Conservation (phyloP, 768 basidiomycete species). For the Fistulinella prunicolor region DNA sequence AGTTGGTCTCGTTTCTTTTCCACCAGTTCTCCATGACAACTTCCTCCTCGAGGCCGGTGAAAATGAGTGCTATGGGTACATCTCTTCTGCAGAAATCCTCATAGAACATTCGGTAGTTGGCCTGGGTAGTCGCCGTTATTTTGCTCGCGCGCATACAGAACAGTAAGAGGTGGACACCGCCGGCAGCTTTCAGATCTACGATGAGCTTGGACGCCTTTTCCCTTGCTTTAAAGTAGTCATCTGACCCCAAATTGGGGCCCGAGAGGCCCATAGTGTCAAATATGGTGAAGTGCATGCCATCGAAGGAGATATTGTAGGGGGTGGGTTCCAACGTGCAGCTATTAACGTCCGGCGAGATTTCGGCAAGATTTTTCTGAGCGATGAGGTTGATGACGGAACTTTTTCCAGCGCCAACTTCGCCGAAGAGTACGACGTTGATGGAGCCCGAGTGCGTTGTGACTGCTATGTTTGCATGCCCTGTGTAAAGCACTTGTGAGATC, state of each 20-base stretch:
- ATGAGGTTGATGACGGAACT: constrained; percentile 33
- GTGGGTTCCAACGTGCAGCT: constrained; percentile 37
- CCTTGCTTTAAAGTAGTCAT: constrained; percentile 27
- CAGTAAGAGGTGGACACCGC: constrained; percentile 42
- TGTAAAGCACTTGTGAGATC: constrained; percentile 6
- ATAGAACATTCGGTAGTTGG: constrained; percentile 40
- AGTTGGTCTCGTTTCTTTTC: constrained; percentile 23
- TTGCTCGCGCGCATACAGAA: constrained; percentile 41
- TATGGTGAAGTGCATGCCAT: constrained; percentile 17
- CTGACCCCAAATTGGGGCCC: constrained; percentile 28
- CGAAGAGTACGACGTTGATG: constrained; percentile 40
- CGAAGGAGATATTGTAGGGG: constrained; percentile 26
- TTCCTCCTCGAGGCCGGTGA: constrained; percentile 41
- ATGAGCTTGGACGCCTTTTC: constrained; percentile 35
- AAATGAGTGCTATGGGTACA: constrained; percentile 39
- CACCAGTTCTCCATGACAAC: constrained; percentile 39
- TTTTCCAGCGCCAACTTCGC: constrained; percentile 37
- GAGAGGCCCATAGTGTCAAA: constrained; percentile 38
- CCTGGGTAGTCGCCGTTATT: constrained; percentile 34
- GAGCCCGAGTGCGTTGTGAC: neutral
- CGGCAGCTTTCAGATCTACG: constrained; percentile 21
- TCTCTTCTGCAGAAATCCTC: constrained; percentile 37
- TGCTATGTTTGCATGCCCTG: constrained; percentile 2
- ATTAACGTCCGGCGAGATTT: constrained; percentile 25
- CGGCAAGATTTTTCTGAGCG: constrained; percentile 20